Evolutionary conservation across 1,284 basidiomycete species (phyloP), one percentile per base, ranked within the genome.

Genomic region (Ustilago curta): DNA sequence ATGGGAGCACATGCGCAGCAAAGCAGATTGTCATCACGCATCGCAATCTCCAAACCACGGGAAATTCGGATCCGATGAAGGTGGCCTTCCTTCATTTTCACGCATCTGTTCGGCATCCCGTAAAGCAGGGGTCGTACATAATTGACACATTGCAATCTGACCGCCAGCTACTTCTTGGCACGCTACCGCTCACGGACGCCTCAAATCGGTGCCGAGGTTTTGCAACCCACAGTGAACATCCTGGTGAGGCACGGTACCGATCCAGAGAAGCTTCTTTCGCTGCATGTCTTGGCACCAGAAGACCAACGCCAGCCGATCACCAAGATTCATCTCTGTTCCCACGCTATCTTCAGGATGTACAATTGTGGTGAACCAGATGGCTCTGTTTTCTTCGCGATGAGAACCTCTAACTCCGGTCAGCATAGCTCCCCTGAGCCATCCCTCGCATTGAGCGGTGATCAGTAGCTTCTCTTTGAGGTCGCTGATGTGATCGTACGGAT

Each of bases 321-420:
- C 25, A 16, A 48, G 45, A 7, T 29, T 27, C 45, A 48, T 48
- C 45, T 48, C 45, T 48, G 16, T 14, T 16, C 45, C 45, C 25
- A 48, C 2, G 7, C 25, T 14, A 19, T 48, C 45, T 16, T 29
- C 4, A 4, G 45, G 45, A n/a, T 48, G 45, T 4, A 48, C 45
- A 18, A 48, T 31, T 6, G 45, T 48, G 12, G 45, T 31, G 14
- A 48, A 48, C 45, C 45, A 48, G 27, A 48, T n/a, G 12, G 45
- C 25, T 19, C 45, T 27, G 25, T 48, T 48, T 1, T 12, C 2
- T 48, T 48, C 19, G 7, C 8, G 4, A 12, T 16, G 56, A 8
- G 56, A 50, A 5, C 56, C 56, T n/a, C 56, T 49, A 0, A 50
- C 48, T 7, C 56, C 56, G 27, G 50, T 35, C 56, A 40, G 12